phyloP scores from a whole-genome alignment of 768 basidiomycete species.

The Lactifluus hygrophoroides region DNA sequence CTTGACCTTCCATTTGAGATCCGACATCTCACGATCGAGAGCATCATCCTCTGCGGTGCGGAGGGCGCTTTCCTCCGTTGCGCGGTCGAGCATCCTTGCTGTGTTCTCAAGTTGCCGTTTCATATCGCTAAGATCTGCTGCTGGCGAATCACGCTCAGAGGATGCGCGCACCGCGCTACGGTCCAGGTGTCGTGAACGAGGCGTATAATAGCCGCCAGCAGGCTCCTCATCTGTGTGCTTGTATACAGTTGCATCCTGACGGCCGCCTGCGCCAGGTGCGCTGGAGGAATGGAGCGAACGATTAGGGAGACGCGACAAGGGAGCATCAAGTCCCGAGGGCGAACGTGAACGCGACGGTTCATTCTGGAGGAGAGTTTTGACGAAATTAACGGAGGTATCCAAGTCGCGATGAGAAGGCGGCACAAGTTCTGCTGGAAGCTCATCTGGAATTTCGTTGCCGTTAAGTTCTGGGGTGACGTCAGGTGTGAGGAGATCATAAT shows the following conservation, averaged over 20 bases:
- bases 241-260: slow-evolving; percentile 89
- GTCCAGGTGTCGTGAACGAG: slow-evolving; percentile 76
- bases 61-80: slow-evolving; percentile 50
- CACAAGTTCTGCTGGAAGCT: slow-evolving; percentile 80
- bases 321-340: slow-evolving; percentile 42
- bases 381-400: slow-evolving; percentile 78
- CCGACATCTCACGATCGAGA: slow-evolving; percentile 83
- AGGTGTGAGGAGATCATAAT: neutral
- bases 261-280: slow-evolving; percentile 45
- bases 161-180: slow-evolving; percentile 71
- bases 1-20: slow-evolving; percentile 76
- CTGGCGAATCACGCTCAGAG: slow-evolving; percentile 52
- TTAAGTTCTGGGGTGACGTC: slow-evolving; percentile 56
- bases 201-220: slow-evolving; percentile 64
- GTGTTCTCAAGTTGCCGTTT: slow-evolving; percentile 76
- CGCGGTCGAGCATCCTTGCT: slow-evolving; percentile 69
- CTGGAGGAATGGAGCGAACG: slow-evolving; percentile 60
- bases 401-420: slow-evolving; percentile 90
- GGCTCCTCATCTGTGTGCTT: slow-evolving; percentile 62
- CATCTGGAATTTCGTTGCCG: slow-evolving; percentile 82
- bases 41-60: slow-evolving; percentile 78
- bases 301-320: slow-evolving; percentile 53
- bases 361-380: slow-evolving; percentile 81
- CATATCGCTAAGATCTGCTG: slow-evolving; percentile 73
- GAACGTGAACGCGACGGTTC: slow-evolving; percentile 67